Evolutionary conservation across 1,139 yeast genomes (phyloP).

Genomic region (Entelexis sorbosivorans): DNA sequence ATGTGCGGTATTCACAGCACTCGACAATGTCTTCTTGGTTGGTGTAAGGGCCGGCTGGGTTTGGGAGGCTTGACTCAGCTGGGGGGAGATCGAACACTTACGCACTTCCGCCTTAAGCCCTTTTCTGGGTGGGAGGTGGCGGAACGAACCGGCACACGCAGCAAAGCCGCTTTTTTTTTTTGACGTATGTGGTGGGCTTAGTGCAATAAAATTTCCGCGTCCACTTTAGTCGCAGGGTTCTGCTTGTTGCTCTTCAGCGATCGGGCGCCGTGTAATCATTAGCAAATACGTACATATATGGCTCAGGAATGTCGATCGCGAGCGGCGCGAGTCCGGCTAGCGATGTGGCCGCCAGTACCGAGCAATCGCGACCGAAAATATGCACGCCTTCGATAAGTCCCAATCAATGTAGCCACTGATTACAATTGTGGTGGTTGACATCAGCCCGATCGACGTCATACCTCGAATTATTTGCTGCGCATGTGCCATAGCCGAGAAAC

Average conservation of each 20-base stretch:
- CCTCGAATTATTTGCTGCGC: background rate
- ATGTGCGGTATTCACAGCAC: background rate
- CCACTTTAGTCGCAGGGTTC: too few relatives aligned
- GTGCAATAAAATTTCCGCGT: background rate
- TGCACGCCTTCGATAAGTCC: background rate
- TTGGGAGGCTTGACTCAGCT: conserved; percentile 7
- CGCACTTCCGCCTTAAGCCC: background rate
- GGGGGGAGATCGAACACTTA: conserved; percentile 1
- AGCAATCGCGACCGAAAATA: background rate
- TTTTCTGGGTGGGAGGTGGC: background rate
- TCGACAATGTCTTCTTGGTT: conserved; percentile 3
- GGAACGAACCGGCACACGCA: background rate
- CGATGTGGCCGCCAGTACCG: background rate
- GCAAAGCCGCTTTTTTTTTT: background rate
- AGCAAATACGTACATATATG: background rate
- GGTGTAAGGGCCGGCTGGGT: conserved; percentile 1
- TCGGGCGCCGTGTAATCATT: background rate
- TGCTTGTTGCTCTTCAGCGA: background rate
- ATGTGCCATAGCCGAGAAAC: background rate
- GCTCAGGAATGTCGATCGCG: background rate
- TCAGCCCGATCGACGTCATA: background rate
- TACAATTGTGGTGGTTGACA: background rate
- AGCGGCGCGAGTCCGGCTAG: background rate
- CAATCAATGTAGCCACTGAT: background rate
- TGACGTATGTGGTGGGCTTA: background rate